Conservation (phyloP, 129 eudicot genomes). For the Erigeron canadensis region DNA sequence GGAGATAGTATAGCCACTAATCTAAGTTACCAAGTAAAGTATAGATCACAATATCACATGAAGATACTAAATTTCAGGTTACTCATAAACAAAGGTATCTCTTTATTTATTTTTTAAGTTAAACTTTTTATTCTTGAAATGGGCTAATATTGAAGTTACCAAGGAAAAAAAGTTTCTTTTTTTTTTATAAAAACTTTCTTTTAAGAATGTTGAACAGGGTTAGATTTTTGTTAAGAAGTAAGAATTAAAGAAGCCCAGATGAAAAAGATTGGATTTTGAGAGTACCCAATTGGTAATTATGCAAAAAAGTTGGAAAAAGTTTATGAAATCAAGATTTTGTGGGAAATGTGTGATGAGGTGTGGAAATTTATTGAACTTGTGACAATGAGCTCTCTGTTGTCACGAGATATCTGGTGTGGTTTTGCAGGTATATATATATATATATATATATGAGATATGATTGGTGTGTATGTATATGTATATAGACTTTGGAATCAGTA, state of each 20-base stretch:
- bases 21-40: slow-evolving; percentile 88
- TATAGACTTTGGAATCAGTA: slow-evolving; percentile 4
- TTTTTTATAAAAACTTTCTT: background rate
- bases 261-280: slow-evolving; percentile 14
- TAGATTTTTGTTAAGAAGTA: slow-evolving; percentile 8
- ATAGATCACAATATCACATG: slow-evolving; percentile 75
- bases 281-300: slow-evolving; percentile 21
- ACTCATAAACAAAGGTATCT: slow-evolving; percentile 36
- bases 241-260: slow-evolving; percentile 23
- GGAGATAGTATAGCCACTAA: slow-evolving; percentile 21
- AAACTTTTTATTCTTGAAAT: slow-evolving; percentile 11
- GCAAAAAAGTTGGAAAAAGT: slow-evolving; percentile 15
- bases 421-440: slow-evolving; percentile 35
- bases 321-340: background rate
- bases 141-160: slow-evolving; percentile 35
- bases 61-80: slow-evolving; percentile 27
- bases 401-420: slow-evolving; percentile 55
- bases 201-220: slow-evolving; percentile 31
- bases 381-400: slow-evolving; percentile 45
- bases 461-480: slow-evolving; percentile 20
- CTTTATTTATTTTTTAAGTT: slow-evolving; percentile 15
- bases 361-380: slow-evolving; percentile 60
- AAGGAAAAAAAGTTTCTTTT: slow-evolving; percentile 23
- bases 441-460: too few species aligned
- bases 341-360: slow-evolving; percentile 48